phyloP scores from a whole-genome alignment of 2,329 filamentous ascomycete genomes.

The Bimuria novae-zelandiae region DNA sequence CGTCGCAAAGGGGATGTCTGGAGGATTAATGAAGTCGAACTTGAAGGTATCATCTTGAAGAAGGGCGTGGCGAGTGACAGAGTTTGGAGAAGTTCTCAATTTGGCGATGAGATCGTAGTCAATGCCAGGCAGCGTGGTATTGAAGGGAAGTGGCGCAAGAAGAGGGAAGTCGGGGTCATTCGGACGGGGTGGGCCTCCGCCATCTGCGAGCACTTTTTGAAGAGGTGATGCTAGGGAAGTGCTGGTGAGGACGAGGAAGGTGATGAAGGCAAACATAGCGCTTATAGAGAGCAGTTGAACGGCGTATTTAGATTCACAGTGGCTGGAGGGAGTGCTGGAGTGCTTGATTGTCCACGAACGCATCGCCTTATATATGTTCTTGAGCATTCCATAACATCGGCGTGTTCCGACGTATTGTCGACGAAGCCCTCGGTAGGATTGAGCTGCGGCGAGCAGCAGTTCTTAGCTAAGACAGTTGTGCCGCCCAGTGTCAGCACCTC shows the following conservation, averaged over 20 bases:
- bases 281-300: too few species aligned
- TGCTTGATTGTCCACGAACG: neutral
- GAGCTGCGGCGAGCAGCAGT: neutral
- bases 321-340: neutral
- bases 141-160: constrained; percentile 3
- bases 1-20: neutral
- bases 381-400: neutral
- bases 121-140: constrained; percentile 3
- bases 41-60: constrained; percentile 11
- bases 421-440: neutral
- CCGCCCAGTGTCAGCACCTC: neutral
- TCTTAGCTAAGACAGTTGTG: neutral
- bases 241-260: neutral
- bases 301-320: too few species aligned
- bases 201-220: neutral
- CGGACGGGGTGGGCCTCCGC: neutral
- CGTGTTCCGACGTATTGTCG: neutral
- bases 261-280: neutral
- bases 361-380: neutral
- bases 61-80: constrained; percentile 10
- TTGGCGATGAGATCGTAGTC: constrained; percentile 6
- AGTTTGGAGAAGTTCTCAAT: constrained; percentile 4
- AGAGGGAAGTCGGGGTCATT: constrained; percentile 9
- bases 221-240: neutral
- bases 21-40: constrained; percentile 13